A percentile compares a stretch with the other conserved stretches of the same genome.
Conservation (phyloP, 192 early-diverging fungal genomes). For the Chytriomyces sp. region DNA sequence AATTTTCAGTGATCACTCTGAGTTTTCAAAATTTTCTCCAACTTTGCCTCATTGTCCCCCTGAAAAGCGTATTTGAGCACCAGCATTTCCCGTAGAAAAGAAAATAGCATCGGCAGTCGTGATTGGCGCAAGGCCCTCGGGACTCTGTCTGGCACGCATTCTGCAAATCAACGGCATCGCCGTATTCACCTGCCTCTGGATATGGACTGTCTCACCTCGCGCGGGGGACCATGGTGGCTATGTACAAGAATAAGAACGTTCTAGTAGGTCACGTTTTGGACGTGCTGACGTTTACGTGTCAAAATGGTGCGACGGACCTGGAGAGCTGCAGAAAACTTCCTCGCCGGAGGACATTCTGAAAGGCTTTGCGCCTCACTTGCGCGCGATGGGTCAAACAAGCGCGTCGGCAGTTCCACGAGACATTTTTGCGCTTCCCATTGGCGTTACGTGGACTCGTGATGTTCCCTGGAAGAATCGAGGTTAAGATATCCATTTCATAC, state of each 20-base stretch:
- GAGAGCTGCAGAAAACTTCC: background rate
- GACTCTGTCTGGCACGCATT: constrained; percentile 49
- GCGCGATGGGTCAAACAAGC: too few species aligned
- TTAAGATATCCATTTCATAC: too few species aligned
- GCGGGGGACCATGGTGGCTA: constrained; percentile 19
- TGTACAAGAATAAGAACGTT: constrained; percentile 33
- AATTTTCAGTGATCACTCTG: too few species aligned
- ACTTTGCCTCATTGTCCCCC: too few species aligned
- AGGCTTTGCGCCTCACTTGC: background rate
- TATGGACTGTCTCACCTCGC: constrained; percentile 15
- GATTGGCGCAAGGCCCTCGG: constrained; percentile 56
- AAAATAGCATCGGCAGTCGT: too few species aligned
- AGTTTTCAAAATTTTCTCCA: too few species aligned
- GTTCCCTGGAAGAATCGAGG: background rate
- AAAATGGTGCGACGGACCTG: background rate
- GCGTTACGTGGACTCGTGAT: background rate
- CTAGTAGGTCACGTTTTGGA: too few species aligned
- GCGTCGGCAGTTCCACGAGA: background rate
- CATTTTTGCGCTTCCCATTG: constrained; percentile 10
- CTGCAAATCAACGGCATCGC: constrained; percentile 39
- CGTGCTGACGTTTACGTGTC: background rate
- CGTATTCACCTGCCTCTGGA: constrained; percentile 29
- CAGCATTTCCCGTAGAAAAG: too few species aligned
- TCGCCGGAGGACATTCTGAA: background rate
- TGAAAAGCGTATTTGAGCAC: too few species aligned